Evolutionary conservation across 768 basidiomycete species (phyloP).

Genomic region (Termitomyces sp.): DNA sequence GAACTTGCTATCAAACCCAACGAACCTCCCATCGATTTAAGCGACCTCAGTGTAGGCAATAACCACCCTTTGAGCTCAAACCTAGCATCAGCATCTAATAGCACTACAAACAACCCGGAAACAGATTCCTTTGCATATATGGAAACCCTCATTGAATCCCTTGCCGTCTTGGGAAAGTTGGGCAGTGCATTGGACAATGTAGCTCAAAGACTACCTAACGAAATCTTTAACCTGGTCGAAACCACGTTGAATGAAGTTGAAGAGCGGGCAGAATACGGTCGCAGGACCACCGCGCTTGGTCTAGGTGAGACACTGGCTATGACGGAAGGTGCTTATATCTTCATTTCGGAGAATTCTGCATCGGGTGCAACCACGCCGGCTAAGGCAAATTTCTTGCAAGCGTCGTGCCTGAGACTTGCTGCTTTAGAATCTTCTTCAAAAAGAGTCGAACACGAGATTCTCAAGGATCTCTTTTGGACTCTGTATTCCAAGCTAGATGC

Average conservation of each 20-base stretch:
- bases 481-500: constrained; percentile 94
- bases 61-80: constrained; percentile 10
- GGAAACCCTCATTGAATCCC: constrained; percentile 88
- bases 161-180: constrained; percentile 86
- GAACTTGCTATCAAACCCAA: constrained; percentile 68
- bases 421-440: constrained; percentile 71
- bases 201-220: constrained; percentile 74
- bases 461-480: constrained; percentile 95
- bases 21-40: constrained; percentile 67
- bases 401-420: constrained; percentile 57
- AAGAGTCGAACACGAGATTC: constrained; percentile 74
- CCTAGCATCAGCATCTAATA: constrained; percentile 14
- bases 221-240: constrained; percentile 84
- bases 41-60: constrained; percentile 31
- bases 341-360: constrained; percentile 26
- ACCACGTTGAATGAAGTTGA: constrained; percentile 85
- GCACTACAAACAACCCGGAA: constrained; percentile 63
- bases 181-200: constrained; percentile 80
- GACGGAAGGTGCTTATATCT: constrained; percentile 51
- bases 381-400: constrained; percentile 31
- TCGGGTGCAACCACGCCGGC: constrained; percentile 15
- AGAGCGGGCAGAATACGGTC: constrained; percentile 80
- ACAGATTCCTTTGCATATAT: constrained; percentile 90
- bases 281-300: constrained; percentile 36
- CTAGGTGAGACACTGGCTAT: constrained; percentile 29